Percentiles rank a stretch among this genome's conserved stretches.
Conservation (phyloP, 345 rosid genomes). For the Syzygium jambos region DNA sequence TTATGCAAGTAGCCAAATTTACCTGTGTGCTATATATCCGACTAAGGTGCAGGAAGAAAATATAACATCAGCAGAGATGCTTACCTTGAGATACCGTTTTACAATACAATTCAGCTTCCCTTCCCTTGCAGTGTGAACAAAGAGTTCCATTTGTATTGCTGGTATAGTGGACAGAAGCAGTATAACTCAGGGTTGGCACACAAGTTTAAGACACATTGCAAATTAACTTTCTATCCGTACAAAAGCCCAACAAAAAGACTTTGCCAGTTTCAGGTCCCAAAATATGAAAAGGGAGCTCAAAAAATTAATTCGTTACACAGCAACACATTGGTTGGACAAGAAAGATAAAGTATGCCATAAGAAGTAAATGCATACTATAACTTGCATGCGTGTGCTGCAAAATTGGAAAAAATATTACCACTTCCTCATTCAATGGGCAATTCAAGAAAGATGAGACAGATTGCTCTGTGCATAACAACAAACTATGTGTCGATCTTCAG, state of each 20-base stretch:
- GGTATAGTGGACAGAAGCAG: constrained; percentile 2
- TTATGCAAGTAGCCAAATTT: not conserved
- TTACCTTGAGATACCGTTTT: constrained; percentile 85
- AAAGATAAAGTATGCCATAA: not conserved
- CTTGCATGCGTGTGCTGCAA: not conserved
- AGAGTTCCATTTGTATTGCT: constrained; percentile 54
- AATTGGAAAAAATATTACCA: not conserved
- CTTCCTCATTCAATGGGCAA: not conserved
- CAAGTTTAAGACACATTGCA: not conserved
- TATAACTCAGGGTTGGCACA: not conserved
- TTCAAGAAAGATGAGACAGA: not conserved
- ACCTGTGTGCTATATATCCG: not conserved
- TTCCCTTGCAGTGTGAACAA: constrained; percentile 83
- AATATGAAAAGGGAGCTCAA: not conserved
- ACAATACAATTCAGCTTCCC: constrained; percentile 90
- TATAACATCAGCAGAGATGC: constrained; percentile 1
- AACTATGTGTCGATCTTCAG: not conserved
- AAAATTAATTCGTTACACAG: not conserved
- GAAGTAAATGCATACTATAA: not conserved
- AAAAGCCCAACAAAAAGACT: not conserved
- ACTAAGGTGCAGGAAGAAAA: not conserved
- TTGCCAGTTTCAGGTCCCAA: not conserved
- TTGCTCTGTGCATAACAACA: not conserved
- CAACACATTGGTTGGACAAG: not conserved
- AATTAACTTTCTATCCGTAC: not conserved